Percentiles rank a stretch among this genome's conserved stretches.
Conservation (phyloP, 192 early-diverging fungal species). For the Coemansia sp. region DNA sequence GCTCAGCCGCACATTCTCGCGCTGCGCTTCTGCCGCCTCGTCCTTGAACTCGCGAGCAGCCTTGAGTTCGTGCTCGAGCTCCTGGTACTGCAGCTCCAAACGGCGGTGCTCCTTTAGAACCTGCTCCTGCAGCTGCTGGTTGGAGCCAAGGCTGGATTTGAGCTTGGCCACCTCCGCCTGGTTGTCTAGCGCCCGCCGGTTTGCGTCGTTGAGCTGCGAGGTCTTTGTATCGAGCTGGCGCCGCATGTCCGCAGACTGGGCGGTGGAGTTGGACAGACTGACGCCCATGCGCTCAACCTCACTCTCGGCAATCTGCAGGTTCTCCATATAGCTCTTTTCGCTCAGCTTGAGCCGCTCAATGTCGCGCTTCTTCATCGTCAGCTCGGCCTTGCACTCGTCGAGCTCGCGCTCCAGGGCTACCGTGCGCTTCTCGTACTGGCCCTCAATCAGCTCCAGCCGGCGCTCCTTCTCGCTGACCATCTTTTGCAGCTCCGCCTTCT, state of each 20-base stretch:
- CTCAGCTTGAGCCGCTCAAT: slow-evolving; percentile 34
- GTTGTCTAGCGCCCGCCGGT: slow-evolving; percentile 16
- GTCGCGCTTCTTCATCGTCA: slow-evolving; percentile 45
- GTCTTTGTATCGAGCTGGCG: slow-evolving; percentile 33
- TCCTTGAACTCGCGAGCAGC: slow-evolving; percentile 22
- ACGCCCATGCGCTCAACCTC: slow-evolving; percentile 35
- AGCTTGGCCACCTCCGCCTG: slow-evolving; percentile 30
- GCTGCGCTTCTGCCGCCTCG: slow-evolving; percentile 9
- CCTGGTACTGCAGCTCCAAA: slow-evolving; percentile 24
- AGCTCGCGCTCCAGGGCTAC: slow-evolving; percentile 25
- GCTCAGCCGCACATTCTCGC: slow-evolving; percentile 29
- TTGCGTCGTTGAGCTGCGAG: slow-evolving; percentile 12
- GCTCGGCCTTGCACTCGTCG: slow-evolving; percentile 39
- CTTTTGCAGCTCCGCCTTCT: slow-evolving; percentile 35
- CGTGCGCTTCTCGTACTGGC: slow-evolving; percentile 28
- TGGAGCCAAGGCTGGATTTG: slow-evolving; percentile 15
- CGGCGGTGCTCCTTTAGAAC: slow-evolving; percentile 20
- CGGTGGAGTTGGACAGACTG: slow-evolving; percentile 24
- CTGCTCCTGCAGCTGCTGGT: slow-evolving; percentile 28
- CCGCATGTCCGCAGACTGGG: slow-evolving; percentile 24
- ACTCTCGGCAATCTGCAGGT: slow-evolving; percentile 24
- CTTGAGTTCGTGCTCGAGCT: slow-evolving; percentile 29
- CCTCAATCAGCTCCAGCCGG: slow-evolving; percentile 25
- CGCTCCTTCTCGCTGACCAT: slow-evolving; percentile 17
- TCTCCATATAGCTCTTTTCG: slow-evolving; percentile 17